phyloP scores from a whole-genome alignment of 148 eudicot genomes.

The Rheum nobile region DNA sequence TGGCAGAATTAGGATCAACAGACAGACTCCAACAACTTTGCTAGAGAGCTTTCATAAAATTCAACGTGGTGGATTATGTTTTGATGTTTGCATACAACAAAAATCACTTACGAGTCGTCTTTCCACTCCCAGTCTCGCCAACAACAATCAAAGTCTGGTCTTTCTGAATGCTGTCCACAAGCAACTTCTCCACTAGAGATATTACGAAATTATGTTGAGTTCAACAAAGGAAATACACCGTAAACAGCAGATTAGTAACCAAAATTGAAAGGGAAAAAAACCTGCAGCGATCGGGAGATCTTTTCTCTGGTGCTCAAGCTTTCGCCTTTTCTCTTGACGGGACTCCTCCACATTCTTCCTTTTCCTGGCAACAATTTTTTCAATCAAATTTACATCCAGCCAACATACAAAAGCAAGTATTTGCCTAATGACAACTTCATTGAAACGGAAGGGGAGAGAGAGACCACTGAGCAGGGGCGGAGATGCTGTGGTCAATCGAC shows the following conservation, averaged over 20 bases:
- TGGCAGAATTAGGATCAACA: neutral
- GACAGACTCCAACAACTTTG: neutral
- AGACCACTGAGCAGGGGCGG: neutral
- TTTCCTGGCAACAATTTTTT: neutral
- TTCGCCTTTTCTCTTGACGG: slow-evolving; percentile 29
- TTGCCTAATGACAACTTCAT: neutral
- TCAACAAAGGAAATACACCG: neutral
- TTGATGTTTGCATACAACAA: neutral
- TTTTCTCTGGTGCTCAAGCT: slow-evolving; percentile 46
- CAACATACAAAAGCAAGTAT: neutral
- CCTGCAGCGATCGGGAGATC: slow-evolving; percentile 80
- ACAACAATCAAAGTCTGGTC: slow-evolving; percentile 69
- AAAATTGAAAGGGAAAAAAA: slow-evolving; percentile 15
- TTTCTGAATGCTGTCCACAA: slow-evolving; percentile 63
- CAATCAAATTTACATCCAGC: neutral
- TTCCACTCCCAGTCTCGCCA: slow-evolving; percentile 99
- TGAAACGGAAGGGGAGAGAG: neutral
- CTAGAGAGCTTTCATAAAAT: neutral
- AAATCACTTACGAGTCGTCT: slow-evolving; percentile 80
- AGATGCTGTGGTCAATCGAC: neutral
- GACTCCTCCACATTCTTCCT: slow-evolving; percentile 4
- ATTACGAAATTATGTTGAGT: neutral
- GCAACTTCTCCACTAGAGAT: slow-evolving; percentile 52
- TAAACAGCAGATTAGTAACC: neutral
- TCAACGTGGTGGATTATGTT: neutral